Base-by-base conservation (phyloP, 768 basidiomycete genomes). In the Leccinum subgranulosum region DNA sequence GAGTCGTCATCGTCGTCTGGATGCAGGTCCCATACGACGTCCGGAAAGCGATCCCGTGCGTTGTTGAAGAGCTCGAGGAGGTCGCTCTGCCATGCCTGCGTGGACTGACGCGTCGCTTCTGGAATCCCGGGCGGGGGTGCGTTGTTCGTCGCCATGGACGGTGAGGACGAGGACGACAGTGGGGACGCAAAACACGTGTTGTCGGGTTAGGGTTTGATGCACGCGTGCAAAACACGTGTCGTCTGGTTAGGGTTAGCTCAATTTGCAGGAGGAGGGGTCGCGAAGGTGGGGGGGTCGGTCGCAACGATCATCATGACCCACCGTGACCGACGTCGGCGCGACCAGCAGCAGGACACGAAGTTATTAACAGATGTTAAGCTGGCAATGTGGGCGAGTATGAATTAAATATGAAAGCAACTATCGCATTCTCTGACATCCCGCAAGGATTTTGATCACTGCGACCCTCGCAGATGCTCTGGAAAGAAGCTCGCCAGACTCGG, bases 371-470 rank as follows among this genome's bases (percentile, higher is more conserved):
- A 43, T 43, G 41, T 43, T 21, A 43, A 21, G 41, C 87, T 97
- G 4, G 94, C 92, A 34, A 98, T 98, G 95, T 98, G 95, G 95
- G 94, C 89, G 56, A 73, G 94, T 79, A 48, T 31, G 27, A 8
- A 14, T 1, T 4, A 36, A 23, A 15, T 17, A 48, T 48, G 12
- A 6, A 19, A n/a, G n/a, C n/a, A n/a, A 49, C 6, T 21, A 11
- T 1, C 11, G 12, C 19, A 15, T 3, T 27, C 25, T 12, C 34
- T 52, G 21, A 59, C 19, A 29, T 9, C 27, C 6, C 7, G 6
- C 14, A 45, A 96, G 94, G 96, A 99, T 69, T 98, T 99, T 74
- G 88, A 91, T 69, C 97, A 99, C 70, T 99, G 97, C 69, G 96
- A 99, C 71, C 95, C 96, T 0, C 86, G 87, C 49, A 77, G 84